Evolutionary conservation across 139 green algal species (phyloP).

Genomic region (Gonium pectorale): DNA sequence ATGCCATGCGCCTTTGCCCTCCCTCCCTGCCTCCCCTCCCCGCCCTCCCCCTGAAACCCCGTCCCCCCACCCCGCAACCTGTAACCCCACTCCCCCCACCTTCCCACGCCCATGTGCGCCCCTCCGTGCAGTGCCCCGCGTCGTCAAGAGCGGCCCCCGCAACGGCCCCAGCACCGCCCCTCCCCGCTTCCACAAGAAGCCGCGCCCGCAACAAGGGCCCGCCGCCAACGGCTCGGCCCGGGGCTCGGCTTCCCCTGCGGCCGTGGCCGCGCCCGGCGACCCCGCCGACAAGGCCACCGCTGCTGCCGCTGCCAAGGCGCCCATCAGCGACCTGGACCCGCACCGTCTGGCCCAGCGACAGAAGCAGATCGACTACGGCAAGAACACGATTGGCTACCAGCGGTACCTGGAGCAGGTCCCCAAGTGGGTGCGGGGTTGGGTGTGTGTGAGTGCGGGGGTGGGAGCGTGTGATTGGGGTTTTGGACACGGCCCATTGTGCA

Average conservation of each 20-base stretch:
- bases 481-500: too few species aligned
- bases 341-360: conserved; percentile 78
- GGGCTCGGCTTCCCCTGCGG: too few species aligned
- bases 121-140: not conserved
- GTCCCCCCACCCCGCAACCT: too few species aligned
- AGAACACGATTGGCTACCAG: conserved; percentile 92
- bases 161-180: not conserved
- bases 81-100: too few species aligned
- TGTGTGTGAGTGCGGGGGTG: not conserved
- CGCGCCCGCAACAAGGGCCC: not conserved
- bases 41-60: too few species aligned
- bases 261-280: not conserved
- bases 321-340: conserved; percentile 20
- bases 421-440: conserved; percentile 52
- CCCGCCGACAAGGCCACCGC: too few species aligned
- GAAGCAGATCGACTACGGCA: conserved; percentile 93
- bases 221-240: not conserved
- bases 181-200: too few species aligned
- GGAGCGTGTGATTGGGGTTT: not conserved
- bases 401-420: conserved; percentile 79
- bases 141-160: not conserved
- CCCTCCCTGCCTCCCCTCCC: too few species aligned
- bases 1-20: too few species aligned
- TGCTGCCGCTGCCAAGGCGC: not conserved
- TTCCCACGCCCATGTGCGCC: too few species aligned